Base-by-base conservation (phyloP, 2,329 filamentous ascomycete species). In the Neurospora crassa region DNA sequence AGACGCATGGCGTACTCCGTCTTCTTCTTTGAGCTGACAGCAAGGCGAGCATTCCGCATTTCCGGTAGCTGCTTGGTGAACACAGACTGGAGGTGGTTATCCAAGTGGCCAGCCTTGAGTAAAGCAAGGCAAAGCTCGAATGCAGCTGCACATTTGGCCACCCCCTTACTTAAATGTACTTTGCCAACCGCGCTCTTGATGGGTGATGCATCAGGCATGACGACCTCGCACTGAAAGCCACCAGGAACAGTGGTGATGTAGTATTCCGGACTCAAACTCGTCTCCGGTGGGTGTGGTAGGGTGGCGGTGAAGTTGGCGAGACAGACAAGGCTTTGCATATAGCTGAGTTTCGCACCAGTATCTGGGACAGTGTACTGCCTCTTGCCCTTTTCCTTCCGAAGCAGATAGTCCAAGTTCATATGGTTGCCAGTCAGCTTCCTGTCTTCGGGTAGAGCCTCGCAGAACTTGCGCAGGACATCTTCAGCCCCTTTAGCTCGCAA, bases 81-180 rank as follows among this genome's bases (percentile, higher is more conserved):
- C 0, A 87, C 87, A 0, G 96, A 92, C 70, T 92, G 86, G 2
- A 98, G 84, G 78, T 93, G 83, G 0, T 89, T 86, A 77, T 97
- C 88, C 5, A 99, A 83, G 72, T 91, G 89, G 2, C 87, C 87
- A 70, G 86, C 85, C 72, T 88, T 84, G 68, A 90, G 84, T 18
- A 99, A 84, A 73, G 89, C 79, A 1, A 93, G 79, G 77, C 94
- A 97, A 69, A 91, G 88, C 77, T 94, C 88, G 78, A 95, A 98
- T 0, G 96, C 95, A 3, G 94, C 95, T 0, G 94, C 93, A 74
- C 92, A 93, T 79, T 96, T 96, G 5, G 96, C 95, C 20, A 91
- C 82, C 40, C 89, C 85, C 79, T 97, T 98, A 71, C 86, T 92
- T 8, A 83, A 79, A 70, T 90, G 88, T 0, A 88, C 82, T 8